A percentile compares a stretch with the other conserved stretches of the same genome.
Conservation (phyloP, 169 alveolate species). For the Babesia ovis region DNA sequence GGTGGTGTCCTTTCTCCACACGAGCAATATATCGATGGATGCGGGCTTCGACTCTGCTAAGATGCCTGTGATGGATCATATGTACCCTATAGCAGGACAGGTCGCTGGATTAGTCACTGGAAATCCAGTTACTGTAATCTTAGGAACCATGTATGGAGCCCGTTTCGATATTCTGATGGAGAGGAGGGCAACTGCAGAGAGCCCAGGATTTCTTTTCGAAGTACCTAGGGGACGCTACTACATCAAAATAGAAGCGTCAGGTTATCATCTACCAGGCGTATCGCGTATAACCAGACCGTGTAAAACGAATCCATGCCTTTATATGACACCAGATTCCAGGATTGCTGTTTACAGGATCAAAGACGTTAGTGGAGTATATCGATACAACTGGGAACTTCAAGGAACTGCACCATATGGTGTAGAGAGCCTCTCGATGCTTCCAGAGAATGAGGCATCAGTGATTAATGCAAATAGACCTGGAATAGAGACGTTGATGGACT, state of each 20-base stretch:
- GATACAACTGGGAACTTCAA: constrained; percentile 73
- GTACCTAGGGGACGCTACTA: constrained; percentile 69
- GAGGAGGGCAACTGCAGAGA: constrained; percentile 26
- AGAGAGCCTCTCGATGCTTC: constrained; percentile 65
- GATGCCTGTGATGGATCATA: constrained; percentile 9
- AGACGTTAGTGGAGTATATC: constrained; percentile 50
- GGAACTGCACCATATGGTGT: constrained; percentile 65
- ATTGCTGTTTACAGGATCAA: constrained; percentile 34
- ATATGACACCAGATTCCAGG: constrained; percentile 9
- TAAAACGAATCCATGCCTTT: constrained; percentile 47
- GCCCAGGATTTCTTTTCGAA: constrained; percentile 55
- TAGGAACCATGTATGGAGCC: constrained; percentile 74
- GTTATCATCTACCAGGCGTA: constrained; percentile 77
- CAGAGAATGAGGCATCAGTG: constrained; percentile 71
- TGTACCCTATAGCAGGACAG: constrained; percentile 55
- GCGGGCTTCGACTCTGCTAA: constrained; percentile 50
- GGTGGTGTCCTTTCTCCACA: constrained; percentile 53
- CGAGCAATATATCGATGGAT: constrained; percentile 23
- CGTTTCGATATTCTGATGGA: constrained; percentile 71
- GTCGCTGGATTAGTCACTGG: constrained; percentile 66
- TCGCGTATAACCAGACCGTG: constrained; percentile 66
- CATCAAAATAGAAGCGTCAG: constrained; percentile 70
- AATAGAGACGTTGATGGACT: constrained; percentile 65
- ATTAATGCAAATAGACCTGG: constrained; percentile 55
- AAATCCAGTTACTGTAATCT: constrained; percentile 73